phyloP scores from a whole-genome alignment of 805 yeast genomes.

The Blastobotrys terrestris region DNA sequence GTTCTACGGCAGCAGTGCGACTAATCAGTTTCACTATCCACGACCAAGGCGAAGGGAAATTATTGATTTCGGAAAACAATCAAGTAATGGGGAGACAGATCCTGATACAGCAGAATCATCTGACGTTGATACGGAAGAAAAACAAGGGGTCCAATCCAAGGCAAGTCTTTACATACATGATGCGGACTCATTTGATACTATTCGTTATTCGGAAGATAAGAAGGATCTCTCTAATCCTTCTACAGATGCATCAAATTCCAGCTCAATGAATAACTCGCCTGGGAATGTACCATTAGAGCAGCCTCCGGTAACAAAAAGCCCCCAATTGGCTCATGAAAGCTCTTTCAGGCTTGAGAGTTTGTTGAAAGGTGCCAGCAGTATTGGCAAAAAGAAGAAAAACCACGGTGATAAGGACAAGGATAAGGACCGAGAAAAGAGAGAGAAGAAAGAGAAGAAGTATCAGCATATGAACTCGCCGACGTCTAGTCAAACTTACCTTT shows the following conservation, averaged over 20 bases:
- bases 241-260: background rate
- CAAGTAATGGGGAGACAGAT: background rate
- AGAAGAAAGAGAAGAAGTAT: background rate
- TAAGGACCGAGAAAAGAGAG: slow-evolving; percentile 1
- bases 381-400: slow-evolving; percentile 19
- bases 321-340: slow-evolving; percentile 19
- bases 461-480: background rate
- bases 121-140: background rate
- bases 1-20: background rate
- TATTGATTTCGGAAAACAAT: slow-evolving; percentile 12
- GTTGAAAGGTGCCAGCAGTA: slow-evolving; percentile 26
- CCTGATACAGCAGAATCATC: background rate
- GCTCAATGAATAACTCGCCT: background rate
- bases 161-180: background rate
- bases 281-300: slow-evolving; percentile 2
- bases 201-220: background rate
- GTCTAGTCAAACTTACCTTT: background rate
- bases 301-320: slow-evolving; percentile 3
- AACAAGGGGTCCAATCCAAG: background rate
- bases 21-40: slow-evolving; percentile 3
- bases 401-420: slow-evolving; percentile 8
- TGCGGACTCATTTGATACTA: slow-evolving; percentile 3
- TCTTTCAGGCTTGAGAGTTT: slow-evolving; percentile 32
- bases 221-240: background rate
- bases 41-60: slow-evolving; percentile 11